A percentile compares a stretch with the other conserved stretches of the same genome.
These are phyloP conservation scores for Boeremia exigua DNA, from an alignment of 2,329 filamentous ascomycete species.

Conservation along the genomic window DNA sequence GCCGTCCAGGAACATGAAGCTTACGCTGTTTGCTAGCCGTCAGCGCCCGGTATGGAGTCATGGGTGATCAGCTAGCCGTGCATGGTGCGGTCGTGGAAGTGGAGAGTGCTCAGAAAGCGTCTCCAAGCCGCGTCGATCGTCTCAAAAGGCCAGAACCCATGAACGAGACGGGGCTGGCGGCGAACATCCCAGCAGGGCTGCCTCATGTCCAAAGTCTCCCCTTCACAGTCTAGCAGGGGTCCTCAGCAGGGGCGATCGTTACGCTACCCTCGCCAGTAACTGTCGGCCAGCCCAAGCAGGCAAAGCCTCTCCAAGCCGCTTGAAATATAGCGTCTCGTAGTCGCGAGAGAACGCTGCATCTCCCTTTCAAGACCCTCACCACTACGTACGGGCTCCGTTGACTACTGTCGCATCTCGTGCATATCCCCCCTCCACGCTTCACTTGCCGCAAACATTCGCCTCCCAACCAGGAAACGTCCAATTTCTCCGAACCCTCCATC, in stretches of 20 bases:
- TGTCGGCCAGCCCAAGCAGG: slow-evolving; percentile 22
- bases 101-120: slow-evolving; percentile 25
- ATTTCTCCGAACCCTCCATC: slow-evolving; percentile 31
- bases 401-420: slow-evolving; percentile 33
- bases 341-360: slow-evolving; percentile 29
- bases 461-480: slow-evolving; percentile 24
- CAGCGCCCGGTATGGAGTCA: slow-evolving; percentile 25
- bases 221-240: slow-evolving; percentile 23
- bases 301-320: slow-evolving; percentile 15
- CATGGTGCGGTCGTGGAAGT: slow-evolving; percentile 36
- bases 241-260: slow-evolving; percentile 39
- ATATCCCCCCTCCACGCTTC: slow-evolving; percentile 32
- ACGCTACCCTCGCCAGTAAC: slow-evolving; percentile 35
- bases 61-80: slow-evolving; percentile 27
- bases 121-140: slow-evolving; percentile 39
- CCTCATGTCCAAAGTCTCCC: slow-evolving; percentile 27
- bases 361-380: slow-evolving; percentile 28
- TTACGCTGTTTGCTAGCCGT: slow-evolving; percentile 26
- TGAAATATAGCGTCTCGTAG: slow-evolving; percentile 38
- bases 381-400: slow-evolving; percentile 23
- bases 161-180: slow-evolving; percentile 36
- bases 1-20: slow-evolving; percentile 42
- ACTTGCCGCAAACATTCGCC: slow-evolving; percentile 28
- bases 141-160: slow-evolving; percentile 45
- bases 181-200: slow-evolving; percentile 39